These are phyloP conservation scores for Thoreauomyces humboldtii DNA, from an alignment of 192 early-diverging fungal species.

Conservation along the genomic window DNA sequence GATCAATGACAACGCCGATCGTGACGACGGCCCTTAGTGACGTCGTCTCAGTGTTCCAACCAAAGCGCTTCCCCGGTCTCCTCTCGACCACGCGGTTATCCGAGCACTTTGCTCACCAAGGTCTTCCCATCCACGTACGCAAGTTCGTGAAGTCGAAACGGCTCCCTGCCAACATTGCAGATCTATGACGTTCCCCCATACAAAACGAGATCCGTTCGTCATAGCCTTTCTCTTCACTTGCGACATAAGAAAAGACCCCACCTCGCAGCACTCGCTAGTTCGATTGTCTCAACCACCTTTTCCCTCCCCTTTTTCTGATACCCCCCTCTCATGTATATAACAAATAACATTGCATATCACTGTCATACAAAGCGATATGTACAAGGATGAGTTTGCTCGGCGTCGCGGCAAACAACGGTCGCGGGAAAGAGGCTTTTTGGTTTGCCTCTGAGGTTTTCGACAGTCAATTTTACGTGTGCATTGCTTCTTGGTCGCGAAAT, in stretches of 20 bases:
- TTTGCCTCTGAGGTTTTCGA: too few relatives aligned
- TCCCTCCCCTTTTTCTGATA: too few relatives aligned
- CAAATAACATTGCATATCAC: neutral
- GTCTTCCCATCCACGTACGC: constrained; percentile 26
- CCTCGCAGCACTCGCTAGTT: too few relatives aligned
- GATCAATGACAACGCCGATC: constrained; percentile 16
- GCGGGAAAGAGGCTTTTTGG: too few relatives aligned
- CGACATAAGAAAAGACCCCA: too few relatives aligned
- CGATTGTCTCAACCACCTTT: too few relatives aligned
- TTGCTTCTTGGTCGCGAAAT: neutral
- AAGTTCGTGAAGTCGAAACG: neutral
- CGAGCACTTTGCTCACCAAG: constrained; percentile 21
- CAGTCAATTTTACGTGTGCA: too few relatives aligned
- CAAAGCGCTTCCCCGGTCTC: constrained; percentile 26
- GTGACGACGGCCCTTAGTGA: constrained; percentile 11
- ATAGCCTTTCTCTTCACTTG: too few relatives aligned
- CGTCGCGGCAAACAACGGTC: neutral
- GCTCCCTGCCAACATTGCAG: too few relatives aligned
- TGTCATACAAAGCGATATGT: neutral
- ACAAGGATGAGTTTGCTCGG: neutral
- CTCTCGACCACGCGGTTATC: constrained; percentile 15
- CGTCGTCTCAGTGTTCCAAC: constrained; percentile 21
- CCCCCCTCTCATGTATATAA: neutral
- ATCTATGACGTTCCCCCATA: too few relatives aligned
- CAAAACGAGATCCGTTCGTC: too few relatives aligned